Evolutionary conservation across 805 yeast genomes (phyloP).

Genomic region (Kodamaea sagamina): DNA sequence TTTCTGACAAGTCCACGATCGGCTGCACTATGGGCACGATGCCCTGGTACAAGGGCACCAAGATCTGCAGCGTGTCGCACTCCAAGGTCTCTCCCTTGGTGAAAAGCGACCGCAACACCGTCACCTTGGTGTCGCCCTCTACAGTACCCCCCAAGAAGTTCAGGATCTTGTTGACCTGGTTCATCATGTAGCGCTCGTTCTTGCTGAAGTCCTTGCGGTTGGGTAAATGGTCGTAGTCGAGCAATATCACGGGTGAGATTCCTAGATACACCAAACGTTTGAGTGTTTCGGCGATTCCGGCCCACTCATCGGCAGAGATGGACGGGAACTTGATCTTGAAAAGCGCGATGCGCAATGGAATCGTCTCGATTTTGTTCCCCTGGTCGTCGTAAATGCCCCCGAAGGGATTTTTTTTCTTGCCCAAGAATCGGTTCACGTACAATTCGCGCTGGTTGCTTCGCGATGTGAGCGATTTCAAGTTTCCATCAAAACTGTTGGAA

Average conservation of each 20-base stretch:
- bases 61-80: slow-evolving; percentile 26
- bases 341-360: slow-evolving; percentile 56
- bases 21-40: slow-evolving; percentile 71
- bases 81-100: slow-evolving; percentile 22
- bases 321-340: slow-evolving; percentile 49
- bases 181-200: slow-evolving; percentile 32
- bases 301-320: slow-evolving; percentile 33
- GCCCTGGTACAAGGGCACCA: slow-evolving; percentile 37
- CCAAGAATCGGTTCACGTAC: slow-evolving; percentile 34
- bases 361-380: slow-evolving; percentile 24
- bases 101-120: slow-evolving; percentile 31
- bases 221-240: slow-evolving; percentile 22
- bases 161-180: slow-evolving; percentile 34
- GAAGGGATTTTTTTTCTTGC: slow-evolving; percentile 32
- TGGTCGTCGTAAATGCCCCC: slow-evolving; percentile 32
- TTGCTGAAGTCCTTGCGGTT: slow-evolving; percentile 27
- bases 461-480: slow-evolving; percentile 10
- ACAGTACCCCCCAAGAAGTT: slow-evolving; percentile 24
- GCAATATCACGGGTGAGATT: slow-evolving; percentile 66
- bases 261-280: slow-evolving; percentile 62
- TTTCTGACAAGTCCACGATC: slow-evolving; percentile 21
- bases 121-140: slow-evolving; percentile 23
- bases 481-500: not conserved
- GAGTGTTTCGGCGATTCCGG: slow-evolving; percentile 58
- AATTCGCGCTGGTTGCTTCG: slow-evolving; percentile 30